Evolutionary conservation across 768 basidiomycete species (phyloP), one percentile per base, ranked within the genome.

Genomic region (Peribolospora kevripleyi): DNA sequence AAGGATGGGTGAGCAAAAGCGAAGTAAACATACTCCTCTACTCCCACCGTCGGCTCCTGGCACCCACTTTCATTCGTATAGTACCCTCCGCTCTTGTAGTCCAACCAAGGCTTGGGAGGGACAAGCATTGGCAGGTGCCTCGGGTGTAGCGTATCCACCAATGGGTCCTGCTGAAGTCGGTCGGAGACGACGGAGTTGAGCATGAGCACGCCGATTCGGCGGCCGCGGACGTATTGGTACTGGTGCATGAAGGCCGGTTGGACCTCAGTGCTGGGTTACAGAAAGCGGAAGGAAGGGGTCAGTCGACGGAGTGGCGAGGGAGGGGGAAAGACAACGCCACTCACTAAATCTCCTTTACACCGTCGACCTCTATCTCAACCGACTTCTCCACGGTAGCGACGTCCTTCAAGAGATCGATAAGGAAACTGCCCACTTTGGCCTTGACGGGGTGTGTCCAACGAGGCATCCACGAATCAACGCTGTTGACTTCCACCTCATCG

Each of bases 91-190:
- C 80, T 70, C 54, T 81, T 75, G 59, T 78, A 73, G 55, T 72
- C 71, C 2, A 82, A 63, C 91, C 90, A 97, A 0, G 85, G 84
- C 59, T 79, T 80, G 2, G 91, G 91, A 58, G 79, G 78, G 37
- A 90, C 75, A 6, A 98, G 74, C 93, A 97, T 98, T 7, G 91
- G 91, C 36, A 98, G 73, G 67, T 91, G 84, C 2, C 88, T 83
- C 11, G 91, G 88, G 68, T 91, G 87, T 13, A 95, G 71, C 0
- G 81, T 76, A 53, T 78, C 74, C 9, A 71, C 69, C 14, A 88
- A 63, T 46, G 68, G 72, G 57, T 95, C 90, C 56, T 76, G 77
- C 3, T 84, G 78, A 54, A 97, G 70, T 3, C 81, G 75, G 10
- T 82, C 78, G 3, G 79, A 71, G 5, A 97, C 81, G 4, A 73